These are phyloP conservation scores for Blastobotrys indianensis DNA, from an alignment of 1,139 yeast genomes.

Conservation along the genomic window DNA sequence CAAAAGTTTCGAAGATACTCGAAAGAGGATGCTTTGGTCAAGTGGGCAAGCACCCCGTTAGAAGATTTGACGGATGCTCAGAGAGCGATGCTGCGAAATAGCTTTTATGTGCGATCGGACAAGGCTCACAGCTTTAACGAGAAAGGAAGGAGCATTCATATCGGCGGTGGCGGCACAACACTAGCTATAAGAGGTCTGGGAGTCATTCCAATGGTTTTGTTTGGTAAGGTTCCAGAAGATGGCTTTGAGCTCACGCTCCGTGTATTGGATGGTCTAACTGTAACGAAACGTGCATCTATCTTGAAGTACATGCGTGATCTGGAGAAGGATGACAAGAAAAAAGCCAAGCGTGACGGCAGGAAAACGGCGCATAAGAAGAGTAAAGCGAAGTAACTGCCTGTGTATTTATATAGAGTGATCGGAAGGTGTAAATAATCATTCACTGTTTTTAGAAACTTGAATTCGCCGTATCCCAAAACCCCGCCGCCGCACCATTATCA, in stretches of 20 bases:
- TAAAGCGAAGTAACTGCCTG: no score
- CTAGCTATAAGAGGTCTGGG: slow-evolving; percentile 67
- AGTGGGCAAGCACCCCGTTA: no score
- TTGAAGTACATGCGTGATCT: slow-evolving; percentile 24
- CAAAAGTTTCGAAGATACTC: no score
- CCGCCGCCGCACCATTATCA: not conserved
- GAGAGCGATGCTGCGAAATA: no score
- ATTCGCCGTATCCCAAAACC: not conserved
- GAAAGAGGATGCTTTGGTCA: no score
- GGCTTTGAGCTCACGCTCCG: slow-evolving; percentile 41
- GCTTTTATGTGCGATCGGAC: no score
- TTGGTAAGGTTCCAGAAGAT: slow-evolving; percentile 45
- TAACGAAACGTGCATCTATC: slow-evolving; percentile 31
- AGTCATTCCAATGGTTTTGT: slow-evolving; percentile 55
- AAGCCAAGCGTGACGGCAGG: not conserved
- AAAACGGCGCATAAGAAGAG: not conserved
- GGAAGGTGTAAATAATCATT: not conserved
- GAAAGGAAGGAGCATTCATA: not conserved
- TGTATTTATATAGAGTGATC: not conserved
- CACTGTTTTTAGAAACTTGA: no score
- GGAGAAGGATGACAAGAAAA: not conserved
- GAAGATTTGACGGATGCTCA: no score
- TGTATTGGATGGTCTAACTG: slow-evolving; percentile 43
- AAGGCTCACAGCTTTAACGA: no score
- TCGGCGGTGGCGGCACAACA: slow-evolving; percentile 52